Percentiles rank a stretch among this genome's conserved stretches.
phyloP scores from a whole-genome alignment of 352 stramenopile species.

The Pythium utonaiense region DNA sequence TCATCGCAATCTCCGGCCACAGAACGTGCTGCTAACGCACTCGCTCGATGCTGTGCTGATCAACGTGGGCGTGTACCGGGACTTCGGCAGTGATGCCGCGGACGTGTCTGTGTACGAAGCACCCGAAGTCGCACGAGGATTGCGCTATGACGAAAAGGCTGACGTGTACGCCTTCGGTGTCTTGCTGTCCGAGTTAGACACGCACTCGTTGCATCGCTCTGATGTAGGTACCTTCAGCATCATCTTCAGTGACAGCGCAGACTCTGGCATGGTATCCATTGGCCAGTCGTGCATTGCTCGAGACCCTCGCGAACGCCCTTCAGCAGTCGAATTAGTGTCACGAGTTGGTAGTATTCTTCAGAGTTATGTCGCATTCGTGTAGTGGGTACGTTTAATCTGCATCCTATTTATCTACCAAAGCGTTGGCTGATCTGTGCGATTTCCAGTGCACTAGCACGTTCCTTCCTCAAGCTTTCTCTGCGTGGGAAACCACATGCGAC shows the following conservation, averaged over 20 bases:
- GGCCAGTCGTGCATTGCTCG: background rate
- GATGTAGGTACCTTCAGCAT: no score
- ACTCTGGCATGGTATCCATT: background rate
- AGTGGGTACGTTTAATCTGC: no score
- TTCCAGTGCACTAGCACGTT: no score
- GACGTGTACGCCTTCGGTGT: background rate
- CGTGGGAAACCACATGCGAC: no score
- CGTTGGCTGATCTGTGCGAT: no score
- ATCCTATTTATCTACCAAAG: no score
- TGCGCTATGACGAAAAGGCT: background rate
- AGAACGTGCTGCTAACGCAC: background rate
- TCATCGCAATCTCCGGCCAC: background rate
- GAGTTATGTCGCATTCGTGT: background rate
- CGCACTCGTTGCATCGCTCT: background rate
- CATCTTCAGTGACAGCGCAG: background rate
- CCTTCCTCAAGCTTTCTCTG: no score
- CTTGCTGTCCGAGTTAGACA: background rate
- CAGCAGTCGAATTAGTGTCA: background rate
- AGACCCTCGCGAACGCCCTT: background rate
- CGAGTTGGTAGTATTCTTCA: slow-evolving; percentile 10
- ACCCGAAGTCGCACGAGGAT: background rate
- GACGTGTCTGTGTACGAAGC: background rate
- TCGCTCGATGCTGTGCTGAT: background rate
- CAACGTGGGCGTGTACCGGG: background rate
- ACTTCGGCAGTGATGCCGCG: background rate